phyloP scores from a whole-genome alignment of 1,284 basidiomycete species.

The Sporisorium scitamineum region DNA sequence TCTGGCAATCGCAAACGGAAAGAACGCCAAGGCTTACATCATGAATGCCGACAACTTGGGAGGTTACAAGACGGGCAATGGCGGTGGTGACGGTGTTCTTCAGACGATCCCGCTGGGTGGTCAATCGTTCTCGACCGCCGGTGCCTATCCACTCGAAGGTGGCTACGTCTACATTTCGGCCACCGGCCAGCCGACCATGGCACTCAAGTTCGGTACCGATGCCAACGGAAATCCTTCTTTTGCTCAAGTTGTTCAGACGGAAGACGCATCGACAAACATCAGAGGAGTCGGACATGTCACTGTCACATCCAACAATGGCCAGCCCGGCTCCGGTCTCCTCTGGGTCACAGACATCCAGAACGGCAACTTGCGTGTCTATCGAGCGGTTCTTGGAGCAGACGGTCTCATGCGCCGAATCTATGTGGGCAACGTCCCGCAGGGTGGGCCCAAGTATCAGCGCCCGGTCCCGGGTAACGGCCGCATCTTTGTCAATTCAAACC shows the following conservation, averaged over 20 bases:
- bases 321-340: conserved; percentile 14
- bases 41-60: conserved; percentile 32
- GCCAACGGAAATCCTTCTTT: conserved; percentile 17
- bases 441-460: conserved; percentile 17
- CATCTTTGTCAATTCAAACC: conserved; percentile 11
- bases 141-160: conserved; percentile 21
- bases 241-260: conserved; percentile 26
- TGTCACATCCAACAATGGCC: conserved; percentile 18
- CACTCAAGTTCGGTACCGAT: conserved; percentile 24
- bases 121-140: conserved; percentile 26
- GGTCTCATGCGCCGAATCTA: conserved; percentile 18
- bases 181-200: conserved; percentile 11
- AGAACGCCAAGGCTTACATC: conserved; percentile 32
- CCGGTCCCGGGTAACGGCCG: conserved; percentile 19
- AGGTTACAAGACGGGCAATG: conserved; percentile 27
- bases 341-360: conserved; percentile 25
- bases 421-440: neutral
- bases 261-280: neutral
- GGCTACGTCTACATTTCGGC: conserved; percentile 28
- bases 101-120: conserved; percentile 28
- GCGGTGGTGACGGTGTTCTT: conserved; percentile 22
- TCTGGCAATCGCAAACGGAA: conserved; percentile 26
- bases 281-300: conserved; percentile 27
- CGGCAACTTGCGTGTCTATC: conserved; percentile 25
- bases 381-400: conserved; percentile 7